Conservation (phyloP, 495 filamentous ascomycete species). For the Penicillium arizonense region DNA sequence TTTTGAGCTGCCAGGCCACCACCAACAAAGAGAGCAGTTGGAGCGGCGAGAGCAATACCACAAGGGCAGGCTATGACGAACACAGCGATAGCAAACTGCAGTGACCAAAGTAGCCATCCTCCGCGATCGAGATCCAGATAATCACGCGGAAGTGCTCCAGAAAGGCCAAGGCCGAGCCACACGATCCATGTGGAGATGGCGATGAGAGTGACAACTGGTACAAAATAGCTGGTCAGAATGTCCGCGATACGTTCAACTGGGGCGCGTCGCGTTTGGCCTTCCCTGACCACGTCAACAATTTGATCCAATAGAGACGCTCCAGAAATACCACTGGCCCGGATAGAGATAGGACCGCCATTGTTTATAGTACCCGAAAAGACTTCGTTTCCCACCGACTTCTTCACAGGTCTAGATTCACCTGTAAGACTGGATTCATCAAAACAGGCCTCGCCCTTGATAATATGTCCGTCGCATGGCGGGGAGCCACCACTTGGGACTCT, state of each 20-base stretch:
- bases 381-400: conserved; percentile 61
- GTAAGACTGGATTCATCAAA: conserved; percentile 80
- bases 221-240: conserved; percentile 70
- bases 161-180: conserved; percentile 66
- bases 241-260: conserved; percentile 76
- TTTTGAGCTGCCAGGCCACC: conserved; percentile 71
- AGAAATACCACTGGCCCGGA: conserved; percentile 59
- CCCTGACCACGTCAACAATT: conserved; percentile 72
- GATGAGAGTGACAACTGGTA: conserved; percentile 66
- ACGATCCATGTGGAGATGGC: conserved; percentile 70
- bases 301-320: conserved; percentile 78
- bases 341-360: conserved; percentile 55
- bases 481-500: conserved; percentile 65
- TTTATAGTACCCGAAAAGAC: conserved; percentile 78
- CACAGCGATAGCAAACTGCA: conserved; percentile 79
- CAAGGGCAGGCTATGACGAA: conserved; percentile 84
- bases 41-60: conserved; percentile 75
- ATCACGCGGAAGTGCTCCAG: conserved; percentile 53
- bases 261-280: conserved; percentile 73
- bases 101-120: conserved; percentile 72
- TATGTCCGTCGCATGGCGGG: conserved; percentile 70
- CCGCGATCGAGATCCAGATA: conserved; percentile 57
- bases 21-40: conserved; percentile 81
- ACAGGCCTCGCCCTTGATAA: conserved; percentile 48
- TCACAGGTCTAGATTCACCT: conserved; percentile 66